phyloP scores from a whole-genome alignment of 2,329 filamentous ascomycete genomes.

The Botrytis cinerea region DNA sequence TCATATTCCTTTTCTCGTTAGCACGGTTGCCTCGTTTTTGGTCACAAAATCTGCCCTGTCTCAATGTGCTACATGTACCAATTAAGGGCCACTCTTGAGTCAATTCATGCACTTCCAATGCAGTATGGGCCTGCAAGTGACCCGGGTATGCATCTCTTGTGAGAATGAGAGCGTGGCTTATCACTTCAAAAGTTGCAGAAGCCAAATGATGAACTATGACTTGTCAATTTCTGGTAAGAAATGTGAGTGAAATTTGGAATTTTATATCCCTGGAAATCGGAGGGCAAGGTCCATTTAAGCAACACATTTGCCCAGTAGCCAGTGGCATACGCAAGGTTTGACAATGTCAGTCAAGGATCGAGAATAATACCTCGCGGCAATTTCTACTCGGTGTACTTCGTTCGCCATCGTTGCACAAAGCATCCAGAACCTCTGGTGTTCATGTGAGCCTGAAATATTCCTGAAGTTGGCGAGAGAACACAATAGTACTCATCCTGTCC shows the following conservation, averaged over 20 bases:
- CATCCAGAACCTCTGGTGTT: background rate
- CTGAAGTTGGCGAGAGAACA: background rate
- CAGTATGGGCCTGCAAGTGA: conserved; percentile 23
- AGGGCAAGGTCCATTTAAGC: background rate
- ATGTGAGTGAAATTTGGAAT: background rate
- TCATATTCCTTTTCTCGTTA: conserved; percentile 27
- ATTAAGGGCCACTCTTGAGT: conserved; percentile 8
- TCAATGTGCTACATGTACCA: conserved; percentile 23
- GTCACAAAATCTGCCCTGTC: conserved; percentile 25
- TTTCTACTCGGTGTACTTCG: conserved; percentile 11
- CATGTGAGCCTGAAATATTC: background rate
- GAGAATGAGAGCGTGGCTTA: conserved; percentile 15
- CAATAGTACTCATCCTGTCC: background rate
- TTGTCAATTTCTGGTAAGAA: conserved; percentile 1
- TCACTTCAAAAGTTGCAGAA: conserved; percentile 15
- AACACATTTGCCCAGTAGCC: background rate
- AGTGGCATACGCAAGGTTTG: background rate
- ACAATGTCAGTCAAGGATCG: conserved; percentile 5
- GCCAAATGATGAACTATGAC: conserved; percentile 5
- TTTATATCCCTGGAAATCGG: background rate
- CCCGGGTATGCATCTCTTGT: conserved; percentile 5
- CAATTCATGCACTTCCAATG: conserved; percentile 17
- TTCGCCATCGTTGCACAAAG: conserved; percentile 4
- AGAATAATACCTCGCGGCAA: conserved; percentile 2
- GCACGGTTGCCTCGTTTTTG: conserved; percentile 36